Percentiles rank a stretch among this genome's conserved stretches.
phyloP scores from a whole-genome alignment of 139 green algal species.

The Medakamo hakoo region DNA sequence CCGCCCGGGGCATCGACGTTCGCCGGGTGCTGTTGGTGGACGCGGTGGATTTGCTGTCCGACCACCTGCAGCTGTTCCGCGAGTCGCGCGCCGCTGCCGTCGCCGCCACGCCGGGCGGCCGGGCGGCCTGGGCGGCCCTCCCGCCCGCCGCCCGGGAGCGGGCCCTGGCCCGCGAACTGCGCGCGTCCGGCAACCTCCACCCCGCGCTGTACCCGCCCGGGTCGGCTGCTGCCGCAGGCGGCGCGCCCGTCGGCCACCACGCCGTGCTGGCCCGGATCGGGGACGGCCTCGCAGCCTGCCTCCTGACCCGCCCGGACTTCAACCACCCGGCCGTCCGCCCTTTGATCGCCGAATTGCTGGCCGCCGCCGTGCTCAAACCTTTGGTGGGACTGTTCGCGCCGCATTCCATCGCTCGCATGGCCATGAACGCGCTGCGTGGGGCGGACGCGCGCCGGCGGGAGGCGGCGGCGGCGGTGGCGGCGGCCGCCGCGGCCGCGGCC shows the following conservation, averaged over 20 bases:
- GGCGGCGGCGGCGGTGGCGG: too few relatives aligned
- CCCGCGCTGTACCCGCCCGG: constrained; percentile 33
- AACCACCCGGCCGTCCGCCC: neutral
- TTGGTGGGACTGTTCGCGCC: neutral
- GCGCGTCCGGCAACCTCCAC: constrained; percentile 45
- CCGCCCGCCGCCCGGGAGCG: constrained; percentile 20
- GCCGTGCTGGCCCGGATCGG: neutral
- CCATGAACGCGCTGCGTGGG: neutral
- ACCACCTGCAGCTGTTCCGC: constrained; percentile 16
- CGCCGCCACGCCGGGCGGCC: constrained; percentile 16
- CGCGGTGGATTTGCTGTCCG: constrained; percentile 33
- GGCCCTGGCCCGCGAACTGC: constrained; percentile 34
- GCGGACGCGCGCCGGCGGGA: too few relatives aligned
- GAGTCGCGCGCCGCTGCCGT: neutral
- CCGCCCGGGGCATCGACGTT: constrained; percentile 31
- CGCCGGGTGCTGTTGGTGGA: constrained; percentile 34
- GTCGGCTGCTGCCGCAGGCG: too few relatives aligned
- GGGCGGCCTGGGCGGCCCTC: neutral
- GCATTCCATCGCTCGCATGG: neutral
- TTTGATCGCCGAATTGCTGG: neutral
- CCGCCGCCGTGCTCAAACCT: constrained; percentile 1
- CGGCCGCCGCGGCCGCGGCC: too few relatives aligned
- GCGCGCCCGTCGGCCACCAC: neutral
- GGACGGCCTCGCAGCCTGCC: neutral
- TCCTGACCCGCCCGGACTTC: neutral